phyloP scores from a whole-genome alignment of 192 early-diverging fungal species.

The Coemansia reversa region DNA sequence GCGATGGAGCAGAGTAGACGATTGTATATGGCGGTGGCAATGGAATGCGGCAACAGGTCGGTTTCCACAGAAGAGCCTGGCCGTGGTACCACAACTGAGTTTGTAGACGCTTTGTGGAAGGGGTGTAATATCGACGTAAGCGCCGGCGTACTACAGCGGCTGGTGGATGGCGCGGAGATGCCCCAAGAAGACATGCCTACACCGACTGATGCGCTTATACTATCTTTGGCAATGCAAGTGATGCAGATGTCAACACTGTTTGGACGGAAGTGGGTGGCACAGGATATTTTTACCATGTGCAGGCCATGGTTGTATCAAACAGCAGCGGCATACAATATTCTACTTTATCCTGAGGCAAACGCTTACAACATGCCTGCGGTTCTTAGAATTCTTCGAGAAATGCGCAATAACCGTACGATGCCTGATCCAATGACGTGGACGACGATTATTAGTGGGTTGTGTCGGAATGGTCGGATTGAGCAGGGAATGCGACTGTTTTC shows the following conservation, averaged over 20 bases:
- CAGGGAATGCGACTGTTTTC: slow-evolving; percentile 31
- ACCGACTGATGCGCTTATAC: slow-evolving; percentile 9
- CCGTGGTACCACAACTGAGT: slow-evolving; percentile 4
- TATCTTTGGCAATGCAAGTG: slow-evolving; percentile 14
- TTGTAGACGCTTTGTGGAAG: slow-evolving; percentile 20
- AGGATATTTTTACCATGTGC: slow-evolving; percentile 16
- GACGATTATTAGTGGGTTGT: slow-evolving; percentile 29
- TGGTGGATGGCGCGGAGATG: not conserved
- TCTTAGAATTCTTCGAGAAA: slow-evolving; percentile 3
- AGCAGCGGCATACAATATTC: slow-evolving; percentile 24
- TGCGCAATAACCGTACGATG: slow-evolving; percentile 8
- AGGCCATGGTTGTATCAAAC: slow-evolving; percentile 2
- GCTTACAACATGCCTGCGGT: slow-evolving; percentile 8
- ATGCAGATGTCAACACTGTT: slow-evolving; percentile 17
- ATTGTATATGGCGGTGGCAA: slow-evolving; percentile 3
- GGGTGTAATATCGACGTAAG: slow-evolving; percentile 6
- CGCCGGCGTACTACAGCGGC: not conserved
- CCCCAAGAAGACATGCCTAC: not conserved
- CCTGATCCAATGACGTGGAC: slow-evolving; percentile 37
- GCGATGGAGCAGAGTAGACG: not conserved
- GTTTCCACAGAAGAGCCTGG: not conserved
- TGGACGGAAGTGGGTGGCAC: not conserved
- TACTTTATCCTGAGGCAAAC: slow-evolving; percentile 10
- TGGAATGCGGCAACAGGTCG: not conserved
- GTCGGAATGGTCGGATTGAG: slow-evolving; percentile 1